A percentile compares a stretch with the other conserved stretches of the same genome.
These are phyloP conservation scores for Tulasnella sp. DNA, from an alignment of 768 basidiomycete genomes.

Conservation along the genomic window DNA sequence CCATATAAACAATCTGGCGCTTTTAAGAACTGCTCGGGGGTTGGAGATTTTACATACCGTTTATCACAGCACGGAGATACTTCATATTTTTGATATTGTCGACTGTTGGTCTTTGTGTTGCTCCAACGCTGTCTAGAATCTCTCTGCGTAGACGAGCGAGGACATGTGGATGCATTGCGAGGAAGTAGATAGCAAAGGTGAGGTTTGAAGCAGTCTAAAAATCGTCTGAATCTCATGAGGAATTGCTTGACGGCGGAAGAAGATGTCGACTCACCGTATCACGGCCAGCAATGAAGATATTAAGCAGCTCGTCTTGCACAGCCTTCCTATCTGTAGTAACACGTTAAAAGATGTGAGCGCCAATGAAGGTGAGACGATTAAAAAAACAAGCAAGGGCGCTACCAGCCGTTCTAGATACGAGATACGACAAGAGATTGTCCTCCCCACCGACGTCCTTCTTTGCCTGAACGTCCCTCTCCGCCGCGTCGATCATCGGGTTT, in stretches of 20 bases:
- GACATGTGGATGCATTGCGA: conserved; percentile 42
- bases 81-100: conserved; percentile 48
- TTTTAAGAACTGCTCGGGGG: not conserved
- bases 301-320: conserved; percentile 52
- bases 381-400: conserved; percentile 21
- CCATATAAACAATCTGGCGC: not conserved
- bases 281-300: conserved; percentile 61
- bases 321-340: conserved; percentile 41
- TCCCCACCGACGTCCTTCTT: too few relatives aligned
- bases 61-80: conserved; percentile 52
- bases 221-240: not conserved
- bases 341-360: conserved; percentile 32
- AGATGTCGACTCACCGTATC: conserved; percentile 48
- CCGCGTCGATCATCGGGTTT: conserved; percentile 49
- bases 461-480: conserved; percentile 25
- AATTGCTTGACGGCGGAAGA: not conserved
- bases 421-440: not conserved
- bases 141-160: conserved; percentile 38
- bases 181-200: conserved; percentile 44
- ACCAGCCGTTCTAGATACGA: conserved; percentile 52
- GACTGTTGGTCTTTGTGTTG: conserved; percentile 35
- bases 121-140: conserved; percentile 36
- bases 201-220: conserved; percentile 36
- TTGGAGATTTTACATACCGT: conserved; percentile 34
- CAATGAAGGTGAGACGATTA: not conserved